Conservation (phyloP, 305 asterid genomes). For the Solanum hybrid region DNA sequence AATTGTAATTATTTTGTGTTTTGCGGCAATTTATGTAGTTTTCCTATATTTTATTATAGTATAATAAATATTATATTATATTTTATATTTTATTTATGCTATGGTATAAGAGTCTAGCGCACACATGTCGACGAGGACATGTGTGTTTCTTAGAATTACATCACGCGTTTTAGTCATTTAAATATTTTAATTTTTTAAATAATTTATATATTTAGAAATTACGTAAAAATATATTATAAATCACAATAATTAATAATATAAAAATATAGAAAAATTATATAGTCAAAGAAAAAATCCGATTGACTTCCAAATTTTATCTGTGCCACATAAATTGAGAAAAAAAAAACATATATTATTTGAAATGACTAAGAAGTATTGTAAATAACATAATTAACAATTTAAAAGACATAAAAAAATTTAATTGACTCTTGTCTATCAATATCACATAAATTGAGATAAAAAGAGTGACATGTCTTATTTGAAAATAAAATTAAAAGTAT, state of each 20-base stretch:
- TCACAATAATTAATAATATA: too few species aligned
- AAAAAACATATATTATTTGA: not conserved
- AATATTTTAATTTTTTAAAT: too few species aligned
- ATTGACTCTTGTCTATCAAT: not conserved
- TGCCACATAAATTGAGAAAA: not conserved
- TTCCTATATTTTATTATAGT: too few species aligned
- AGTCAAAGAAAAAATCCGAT: not conserved
- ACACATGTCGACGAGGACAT: not conserved
- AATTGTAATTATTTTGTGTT: too few species aligned
- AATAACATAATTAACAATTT: too few species aligned
- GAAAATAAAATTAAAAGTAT: too few species aligned
- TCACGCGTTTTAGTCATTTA: not conserved
- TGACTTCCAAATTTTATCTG: not conserved
- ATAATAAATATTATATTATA: too few species aligned
- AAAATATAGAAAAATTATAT: too few species aligned
- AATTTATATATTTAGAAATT: too few species aligned
- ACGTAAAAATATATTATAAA: too few species aligned
- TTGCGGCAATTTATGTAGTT: not conserved
- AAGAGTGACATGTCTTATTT: not conserved
- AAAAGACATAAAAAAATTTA: not conserved
- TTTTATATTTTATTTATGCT: too few species aligned
- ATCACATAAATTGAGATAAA: not conserved
- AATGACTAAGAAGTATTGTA: not conserved
- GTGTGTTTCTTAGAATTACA: not conserved
- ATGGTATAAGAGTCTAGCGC: not conserved